Evolutionary conservation across 2,329 filamentous ascomycete species (phyloP).

Genomic region (Fusarium transvaalense): DNA sequence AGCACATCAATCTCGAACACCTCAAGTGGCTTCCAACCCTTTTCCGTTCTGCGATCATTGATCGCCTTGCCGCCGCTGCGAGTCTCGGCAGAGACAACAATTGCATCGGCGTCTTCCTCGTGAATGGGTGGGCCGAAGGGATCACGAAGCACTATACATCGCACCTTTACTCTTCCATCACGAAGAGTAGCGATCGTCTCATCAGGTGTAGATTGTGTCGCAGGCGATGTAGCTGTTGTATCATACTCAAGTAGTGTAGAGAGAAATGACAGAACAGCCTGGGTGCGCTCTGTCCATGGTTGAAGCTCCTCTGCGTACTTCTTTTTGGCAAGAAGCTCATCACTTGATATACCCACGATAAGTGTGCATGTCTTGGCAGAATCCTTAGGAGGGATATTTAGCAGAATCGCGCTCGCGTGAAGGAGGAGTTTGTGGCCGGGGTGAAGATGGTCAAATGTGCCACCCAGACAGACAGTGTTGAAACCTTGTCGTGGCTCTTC

Average conservation of each 20-base stretch:
- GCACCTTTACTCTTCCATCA: conserved; percentile 72
- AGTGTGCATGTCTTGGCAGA: conserved; percentile 65
- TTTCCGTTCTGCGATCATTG: conserved; percentile 82
- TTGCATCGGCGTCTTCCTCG: conserved; percentile 79
- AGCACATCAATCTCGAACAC: conserved; percentile 93
- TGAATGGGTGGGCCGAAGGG: conserved; percentile 92
- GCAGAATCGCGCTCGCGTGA: conserved; percentile 83
- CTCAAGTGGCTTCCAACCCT: conserved; percentile 80
- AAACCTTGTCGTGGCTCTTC: conserved; percentile 41
- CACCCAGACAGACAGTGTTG: conserved; percentile 78
- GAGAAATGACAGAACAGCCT: conserved; percentile 78
- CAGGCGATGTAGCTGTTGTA: conserved; percentile 44
- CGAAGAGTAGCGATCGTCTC: conserved; percentile 66
- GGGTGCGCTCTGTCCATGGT: conserved; percentile 80
- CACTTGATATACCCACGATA: conserved; percentile 89
- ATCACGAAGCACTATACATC: conserved; percentile 88
- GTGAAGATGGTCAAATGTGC: conserved; percentile 97
- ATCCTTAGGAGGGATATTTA: conserved; percentile 63
- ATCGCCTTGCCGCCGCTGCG: conserved; percentile 84
- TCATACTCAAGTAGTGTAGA: conserved; percentile 68
- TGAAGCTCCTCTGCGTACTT: conserved; percentile 86
- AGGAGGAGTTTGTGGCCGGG: conserved; percentile 96
- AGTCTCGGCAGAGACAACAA: conserved; percentile 92
- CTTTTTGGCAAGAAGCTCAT: conserved; percentile 88
- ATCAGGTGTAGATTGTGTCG: conserved; percentile 34